Evolutionary conservation across 345 rosid genomes (phyloP).

Genomic region (Clarkia xantiana): DNA sequence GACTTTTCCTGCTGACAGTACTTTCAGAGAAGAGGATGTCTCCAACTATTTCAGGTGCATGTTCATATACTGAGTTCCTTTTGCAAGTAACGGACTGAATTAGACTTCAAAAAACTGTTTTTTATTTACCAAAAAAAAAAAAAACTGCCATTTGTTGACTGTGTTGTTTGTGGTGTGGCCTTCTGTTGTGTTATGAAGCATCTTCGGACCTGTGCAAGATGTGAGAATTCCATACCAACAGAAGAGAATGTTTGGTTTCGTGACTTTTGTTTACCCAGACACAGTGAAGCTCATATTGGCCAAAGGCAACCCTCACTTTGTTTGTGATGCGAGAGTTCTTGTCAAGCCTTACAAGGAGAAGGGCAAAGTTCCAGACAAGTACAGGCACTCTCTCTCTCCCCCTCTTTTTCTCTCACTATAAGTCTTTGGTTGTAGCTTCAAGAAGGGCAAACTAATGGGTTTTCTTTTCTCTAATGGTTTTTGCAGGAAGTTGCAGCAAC

Average conservation of each 20-base stretch:
- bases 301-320: conserved; percentile 89
- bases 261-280: conserved; percentile 74
- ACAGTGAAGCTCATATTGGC: conserved; percentile 82
- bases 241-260: conserved; percentile 96
- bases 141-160: neutral
- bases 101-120: neutral
- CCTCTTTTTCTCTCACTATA: neutral
- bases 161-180: neutral
- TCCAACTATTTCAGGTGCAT: conserved; percentile 69
- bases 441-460: neutral
- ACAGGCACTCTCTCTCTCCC: conserved; percentile 32
- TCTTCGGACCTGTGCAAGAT: conserved; percentile 91
- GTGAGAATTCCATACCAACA: conserved; percentile 93
- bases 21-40: conserved; percentile 84
- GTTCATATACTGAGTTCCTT: neutral
- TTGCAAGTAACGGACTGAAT: neutral
- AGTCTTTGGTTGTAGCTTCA: neutral
- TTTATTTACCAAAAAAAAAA: too few species aligned
- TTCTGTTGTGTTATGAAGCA: conserved; percentile 29
- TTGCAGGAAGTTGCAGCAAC: conserved; percentile 39
- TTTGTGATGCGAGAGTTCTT: conserved; percentile 78
- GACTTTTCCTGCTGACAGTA: conserved; percentile 95
- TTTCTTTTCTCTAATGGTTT: neutral
- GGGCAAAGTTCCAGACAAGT: conserved; percentile 84
- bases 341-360: conserved; percentile 97